These are phyloP conservation scores for Aspergillus sp. DNA, from an alignment of 2,329 filamentous ascomycete genomes.

Conservation along the genomic window DNA sequence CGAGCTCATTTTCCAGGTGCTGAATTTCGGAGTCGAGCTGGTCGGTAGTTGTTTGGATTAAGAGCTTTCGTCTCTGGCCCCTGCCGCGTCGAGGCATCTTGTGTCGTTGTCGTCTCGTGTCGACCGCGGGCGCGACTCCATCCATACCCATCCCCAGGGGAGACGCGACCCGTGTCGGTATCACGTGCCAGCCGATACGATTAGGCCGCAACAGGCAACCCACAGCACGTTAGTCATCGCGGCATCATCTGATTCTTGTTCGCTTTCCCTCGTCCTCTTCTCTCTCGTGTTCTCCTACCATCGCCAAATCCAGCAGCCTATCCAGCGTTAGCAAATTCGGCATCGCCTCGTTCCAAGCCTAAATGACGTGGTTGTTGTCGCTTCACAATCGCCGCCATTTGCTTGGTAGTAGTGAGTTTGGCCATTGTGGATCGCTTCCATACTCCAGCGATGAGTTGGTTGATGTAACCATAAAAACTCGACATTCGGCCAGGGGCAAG, in stretches of 20 bases:
- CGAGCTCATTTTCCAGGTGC: conserved; percentile 3
- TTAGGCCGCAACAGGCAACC: too few relatives aligned
- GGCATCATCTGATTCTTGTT: not conserved
- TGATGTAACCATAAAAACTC: not conserved
- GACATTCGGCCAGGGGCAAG: not conserved
- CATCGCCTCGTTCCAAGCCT: not conserved
- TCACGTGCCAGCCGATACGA: not conserved
- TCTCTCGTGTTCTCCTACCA: not conserved
- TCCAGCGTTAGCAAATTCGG: not conserved
- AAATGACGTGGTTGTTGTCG: not conserved
- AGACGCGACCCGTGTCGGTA: not conserved
- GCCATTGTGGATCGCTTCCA: not conserved
- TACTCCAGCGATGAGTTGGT: not conserved
- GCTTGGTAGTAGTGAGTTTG: not conserved
- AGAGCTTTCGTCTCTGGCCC: too few relatives aligned
- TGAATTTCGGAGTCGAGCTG: not conserved
- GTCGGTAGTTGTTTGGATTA: not conserved
- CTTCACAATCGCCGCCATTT: not conserved
- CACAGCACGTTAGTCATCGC: not conserved
- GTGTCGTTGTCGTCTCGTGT: too few relatives aligned
- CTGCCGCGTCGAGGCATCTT: too few relatives aligned
- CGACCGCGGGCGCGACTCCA: too few relatives aligned
- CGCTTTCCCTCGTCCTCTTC: not conserved
- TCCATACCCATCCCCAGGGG: too few relatives aligned
- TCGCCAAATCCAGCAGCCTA: not conserved